phyloP scores from a whole-genome alignment of 164 flowering plant species.

The Liriodendron chinense region DNA sequence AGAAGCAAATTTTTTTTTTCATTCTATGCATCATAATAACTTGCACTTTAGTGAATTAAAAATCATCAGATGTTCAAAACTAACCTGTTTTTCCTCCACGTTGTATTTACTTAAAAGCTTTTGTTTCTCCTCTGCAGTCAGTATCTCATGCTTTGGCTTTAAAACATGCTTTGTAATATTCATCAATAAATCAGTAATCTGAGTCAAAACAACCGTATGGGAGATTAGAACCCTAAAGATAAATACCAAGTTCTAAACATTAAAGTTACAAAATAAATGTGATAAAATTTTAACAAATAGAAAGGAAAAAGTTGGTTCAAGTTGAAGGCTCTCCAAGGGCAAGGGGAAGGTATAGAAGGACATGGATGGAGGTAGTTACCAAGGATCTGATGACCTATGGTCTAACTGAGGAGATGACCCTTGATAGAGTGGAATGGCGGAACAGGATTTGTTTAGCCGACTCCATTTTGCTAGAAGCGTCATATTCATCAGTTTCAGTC shows the following conservation, averaged over 20 bases:
- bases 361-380: too few relatives aligned
- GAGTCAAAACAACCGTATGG: constrained; percentile 14
- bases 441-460: too few relatives aligned
- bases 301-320: not conserved
- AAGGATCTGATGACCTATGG: too few relatives aligned
- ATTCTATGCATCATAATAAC: too few relatives aligned
- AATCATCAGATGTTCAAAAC: not conserved
- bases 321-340: too few relatives aligned
- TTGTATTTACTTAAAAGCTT: constrained; percentile 57
- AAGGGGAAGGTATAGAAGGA: too few relatives aligned
- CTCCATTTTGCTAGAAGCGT: too few relatives aligned
- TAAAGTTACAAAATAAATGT: not conserved
- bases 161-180: constrained; percentile 71
- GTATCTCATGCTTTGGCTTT: constrained; percentile 73
- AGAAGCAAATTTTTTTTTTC: too few relatives aligned
- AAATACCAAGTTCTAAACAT: not conserved
- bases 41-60: too few relatives aligned
- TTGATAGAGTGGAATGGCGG: too few relatives aligned
- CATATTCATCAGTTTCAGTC: too few relatives aligned
- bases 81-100: constrained; percentile 83
- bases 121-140: constrained; percentile 61
- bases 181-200: constrained; percentile 31
- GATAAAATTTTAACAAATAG: not conserved
- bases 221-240: constrained; percentile 2
- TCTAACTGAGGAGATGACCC: too few relatives aligned